Evolutionary conservation across 2,329 filamentous ascomycete genomes (phyloP).

Genomic region (Pseudonectria foliicola): DNA sequence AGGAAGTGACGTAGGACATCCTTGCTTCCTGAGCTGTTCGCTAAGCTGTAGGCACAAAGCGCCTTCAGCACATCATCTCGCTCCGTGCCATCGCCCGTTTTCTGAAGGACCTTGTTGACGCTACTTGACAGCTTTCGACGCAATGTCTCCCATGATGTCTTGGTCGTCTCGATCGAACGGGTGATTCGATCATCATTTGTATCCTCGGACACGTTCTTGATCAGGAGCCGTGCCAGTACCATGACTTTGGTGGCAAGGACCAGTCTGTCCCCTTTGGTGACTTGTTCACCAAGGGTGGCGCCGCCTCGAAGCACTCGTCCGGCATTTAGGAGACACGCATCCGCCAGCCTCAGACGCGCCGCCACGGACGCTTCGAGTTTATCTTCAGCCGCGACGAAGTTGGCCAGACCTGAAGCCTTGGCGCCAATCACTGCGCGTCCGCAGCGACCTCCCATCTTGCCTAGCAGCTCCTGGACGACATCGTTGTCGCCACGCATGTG

Average conservation of each 20-base stretch:
- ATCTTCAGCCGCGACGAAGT: conserved; percentile 31
- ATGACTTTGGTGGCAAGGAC: conserved; percentile 62
- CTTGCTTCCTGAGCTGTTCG: conserved; percentile 69
- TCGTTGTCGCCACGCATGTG: conserved; percentile 77
- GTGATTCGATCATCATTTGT: conserved; percentile 25
- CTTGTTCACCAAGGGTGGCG: conserved; percentile 21
- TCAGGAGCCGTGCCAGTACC: conserved; percentile 67
- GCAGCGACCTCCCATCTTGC: conserved; percentile 67
- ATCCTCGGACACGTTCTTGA: conserved; percentile 60
- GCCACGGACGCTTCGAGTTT: conserved; percentile 23
- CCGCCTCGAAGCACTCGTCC: conserved; percentile 41
- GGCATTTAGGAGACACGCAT: conserved; percentile 43
- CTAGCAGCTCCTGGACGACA: conserved; percentile 63
- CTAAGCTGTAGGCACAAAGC: conserved; percentile 74
- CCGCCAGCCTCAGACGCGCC: conserved; percentile 43
- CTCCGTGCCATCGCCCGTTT: conserved; percentile 45
- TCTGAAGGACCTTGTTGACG: conserved; percentile 63
- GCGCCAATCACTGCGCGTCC: conserved; percentile 63
- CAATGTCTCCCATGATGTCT: conserved; percentile 55
- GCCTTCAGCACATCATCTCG: conserved; percentile 58
- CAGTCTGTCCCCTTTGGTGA: conserved; percentile 41
- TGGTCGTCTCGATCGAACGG: conserved; percentile 49
- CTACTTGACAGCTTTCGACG: conserved; percentile 57
- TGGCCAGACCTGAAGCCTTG: conserved; percentile 52
- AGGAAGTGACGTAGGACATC: conserved; percentile 78